Evolutionary conservation across 169 alveolate species (phyloP).

Genomic region (Cryptosporidium ubiquitum): DNA sequence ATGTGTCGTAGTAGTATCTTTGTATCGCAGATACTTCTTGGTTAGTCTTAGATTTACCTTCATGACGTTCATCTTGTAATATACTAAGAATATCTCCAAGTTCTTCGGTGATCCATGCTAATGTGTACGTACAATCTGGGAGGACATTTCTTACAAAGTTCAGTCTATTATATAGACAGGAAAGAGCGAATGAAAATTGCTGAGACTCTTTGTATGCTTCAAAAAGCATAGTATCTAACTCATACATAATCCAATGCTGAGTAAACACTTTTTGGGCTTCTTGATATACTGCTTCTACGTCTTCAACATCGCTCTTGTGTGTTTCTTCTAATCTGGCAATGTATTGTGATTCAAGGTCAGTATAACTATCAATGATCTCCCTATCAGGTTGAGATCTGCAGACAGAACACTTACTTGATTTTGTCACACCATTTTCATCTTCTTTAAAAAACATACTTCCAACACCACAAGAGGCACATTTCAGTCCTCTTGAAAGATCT

Average conservation of each 20-base stretch:
- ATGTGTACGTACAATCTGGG: constrained; percentile 83
- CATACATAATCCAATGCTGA: constrained; percentile 83
- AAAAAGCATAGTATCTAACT: constrained; percentile 79
- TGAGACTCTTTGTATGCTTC: constrained; percentile 79
- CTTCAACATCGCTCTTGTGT: constrained; percentile 78
- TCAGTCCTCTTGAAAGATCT: constrained; percentile 83
- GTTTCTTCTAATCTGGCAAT: constrained; percentile 79
- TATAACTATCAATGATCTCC: constrained; percentile 63
- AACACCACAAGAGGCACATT: constrained; percentile 83
- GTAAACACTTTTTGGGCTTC: constrained; percentile 82
- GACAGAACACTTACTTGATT: constrained; percentile 54
- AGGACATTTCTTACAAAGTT: constrained; percentile 78
- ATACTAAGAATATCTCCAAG: constrained; percentile 80
- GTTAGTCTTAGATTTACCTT: constrained; percentile 11
- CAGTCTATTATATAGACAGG: constrained; percentile 77
- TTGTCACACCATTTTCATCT: constrained; percentile 37
- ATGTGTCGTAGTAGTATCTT: constrained; percentile 66
- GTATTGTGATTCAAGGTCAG: constrained; percentile 74
- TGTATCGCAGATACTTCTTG: constrained; percentile 67
- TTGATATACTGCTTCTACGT: constrained; percentile 78
- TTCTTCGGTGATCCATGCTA: constrained; percentile 88
- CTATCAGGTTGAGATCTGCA: constrained; percentile 64
- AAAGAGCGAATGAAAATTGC: constrained; percentile 77
- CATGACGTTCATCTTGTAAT: constrained; percentile 47
- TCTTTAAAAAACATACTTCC: constrained; percentile 75